Percentiles rank a stretch among this genome's conserved stretches.
phyloP scores from a whole-genome alignment of 805 yeast species.

The Candida taoyuanica region DNA sequence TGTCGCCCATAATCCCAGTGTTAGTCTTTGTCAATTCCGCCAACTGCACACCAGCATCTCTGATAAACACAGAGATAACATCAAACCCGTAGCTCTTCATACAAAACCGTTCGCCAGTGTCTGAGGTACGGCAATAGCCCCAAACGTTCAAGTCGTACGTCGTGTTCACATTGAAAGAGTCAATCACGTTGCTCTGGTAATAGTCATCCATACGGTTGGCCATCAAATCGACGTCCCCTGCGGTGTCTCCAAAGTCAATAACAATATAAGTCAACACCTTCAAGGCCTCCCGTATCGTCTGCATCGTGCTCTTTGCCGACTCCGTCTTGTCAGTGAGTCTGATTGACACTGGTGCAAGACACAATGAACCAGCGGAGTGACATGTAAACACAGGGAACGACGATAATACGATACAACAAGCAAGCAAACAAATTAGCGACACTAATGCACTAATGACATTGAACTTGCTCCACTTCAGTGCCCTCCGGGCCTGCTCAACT shows the following conservation, averaged over 20 bases:
- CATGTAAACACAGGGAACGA: constrained; percentile 31
- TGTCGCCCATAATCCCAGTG: constrained; percentile 35
- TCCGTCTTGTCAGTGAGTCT: constrained; percentile 35
- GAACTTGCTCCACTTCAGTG: constrained; percentile 1
- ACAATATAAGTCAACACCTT: constrained; percentile 42
- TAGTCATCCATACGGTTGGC: constrained; percentile 24
- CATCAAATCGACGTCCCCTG: constrained; percentile 17
- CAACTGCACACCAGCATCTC: constrained; percentile 47
- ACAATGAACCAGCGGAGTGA: constrained; percentile 23
- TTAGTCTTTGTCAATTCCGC: constrained; percentile 38
- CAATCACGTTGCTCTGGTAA: constrained; percentile 33
- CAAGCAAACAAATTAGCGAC: background rate
- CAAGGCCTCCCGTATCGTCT: constrained; percentile 38
- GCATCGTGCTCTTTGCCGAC: constrained; percentile 30
- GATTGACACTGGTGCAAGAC: constrained; percentile 42
- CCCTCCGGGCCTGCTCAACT: background rate
- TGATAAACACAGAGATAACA: constrained; percentile 40
- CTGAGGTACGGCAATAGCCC: constrained; percentile 45
- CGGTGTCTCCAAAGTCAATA: constrained; percentile 35
- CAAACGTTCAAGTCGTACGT: constrained; percentile 39
- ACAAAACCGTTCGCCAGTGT: constrained; percentile 26
- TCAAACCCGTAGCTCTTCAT: constrained; percentile 41
- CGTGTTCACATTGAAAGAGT: constrained; percentile 41
- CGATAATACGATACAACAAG: constrained; percentile 5
- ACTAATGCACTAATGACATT: background rate